Evolutionary conservation across 139 green algal genomes (phyloP).

Genomic region (Chlamydomonas schloesseri): DNA sequence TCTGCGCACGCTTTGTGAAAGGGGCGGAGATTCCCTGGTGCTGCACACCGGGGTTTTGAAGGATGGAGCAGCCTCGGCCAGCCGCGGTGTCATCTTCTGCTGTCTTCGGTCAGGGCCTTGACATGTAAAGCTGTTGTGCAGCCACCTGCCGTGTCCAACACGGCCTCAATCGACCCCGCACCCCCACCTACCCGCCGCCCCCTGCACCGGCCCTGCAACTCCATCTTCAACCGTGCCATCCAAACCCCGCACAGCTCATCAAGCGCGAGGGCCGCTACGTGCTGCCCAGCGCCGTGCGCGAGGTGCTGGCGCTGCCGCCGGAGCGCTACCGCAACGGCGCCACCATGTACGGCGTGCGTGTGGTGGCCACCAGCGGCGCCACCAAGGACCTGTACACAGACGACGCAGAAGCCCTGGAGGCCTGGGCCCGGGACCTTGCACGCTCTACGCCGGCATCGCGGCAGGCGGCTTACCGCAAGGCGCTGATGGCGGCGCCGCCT

Average conservation of each 20-base stretch:
- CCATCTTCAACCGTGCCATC: background rate
- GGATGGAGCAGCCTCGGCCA: too few relatives aligned
- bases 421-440: constrained; percentile 3
- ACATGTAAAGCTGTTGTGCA: too few relatives aligned
- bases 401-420: background rate
- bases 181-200: too few relatives aligned
- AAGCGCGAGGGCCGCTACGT: background rate
- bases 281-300: background rate
- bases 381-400: constrained; percentile 32
- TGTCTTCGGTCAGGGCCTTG: too few relatives aligned
- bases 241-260: background rate
- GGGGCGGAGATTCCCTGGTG: too few relatives aligned
- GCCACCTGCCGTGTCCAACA: too few relatives aligned
- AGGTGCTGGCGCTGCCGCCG: background rate
- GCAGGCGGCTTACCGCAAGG: too few relatives aligned
- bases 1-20: too few relatives aligned
- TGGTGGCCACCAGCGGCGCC: constrained; percentile 1
- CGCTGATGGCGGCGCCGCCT: background rate
- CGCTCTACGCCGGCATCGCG: background rate
- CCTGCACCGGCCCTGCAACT: background rate
- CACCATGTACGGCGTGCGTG: constrained; percentile 23
- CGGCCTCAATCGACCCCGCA: too few relatives aligned
- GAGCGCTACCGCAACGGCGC: constrained; percentile 22
- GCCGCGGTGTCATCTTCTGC: too few relatives aligned
- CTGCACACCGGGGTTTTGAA: too few relatives aligned